Conservation (phyloP, 495 filamentous ascomycete species). For the Penicillium desertorum region DNA sequence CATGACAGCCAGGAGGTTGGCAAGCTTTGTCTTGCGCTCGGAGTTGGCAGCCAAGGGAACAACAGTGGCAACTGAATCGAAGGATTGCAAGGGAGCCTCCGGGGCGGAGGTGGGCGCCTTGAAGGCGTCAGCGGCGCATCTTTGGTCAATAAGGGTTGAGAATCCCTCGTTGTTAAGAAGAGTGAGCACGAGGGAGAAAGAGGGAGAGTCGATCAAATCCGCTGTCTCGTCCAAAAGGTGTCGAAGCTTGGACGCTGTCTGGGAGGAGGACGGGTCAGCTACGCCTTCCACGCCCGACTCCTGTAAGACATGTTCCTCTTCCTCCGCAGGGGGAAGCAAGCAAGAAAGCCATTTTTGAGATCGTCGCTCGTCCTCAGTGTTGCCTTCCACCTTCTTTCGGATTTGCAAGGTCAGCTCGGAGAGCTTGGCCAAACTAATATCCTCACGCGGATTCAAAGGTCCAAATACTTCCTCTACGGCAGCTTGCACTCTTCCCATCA, state of each 20-base stretch:
- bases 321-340: constrained; percentile 72
- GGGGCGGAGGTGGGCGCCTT: constrained; percentile 53
- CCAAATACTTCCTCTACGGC: constrained; percentile 88
- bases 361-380: constrained; percentile 62
- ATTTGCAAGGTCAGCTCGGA: constrained; percentile 75
- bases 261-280: constrained; percentile 39
- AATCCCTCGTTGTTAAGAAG: constrained; percentile 86
- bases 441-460: constrained; percentile 79
- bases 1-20: constrained; percentile 82
- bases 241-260: constrained; percentile 61
- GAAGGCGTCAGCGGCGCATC: constrained; percentile 75
- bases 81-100: constrained; percentile 44
- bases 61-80: constrained; percentile 43
- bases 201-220: constrained; percentile 90
- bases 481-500: constrained; percentile 73
- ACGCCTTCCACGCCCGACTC: constrained; percentile 76
- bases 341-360: constrained; percentile 73
- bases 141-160: constrained; percentile 73
- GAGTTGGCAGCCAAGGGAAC: constrained; percentile 30
- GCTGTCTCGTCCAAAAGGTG: constrained; percentile 94
- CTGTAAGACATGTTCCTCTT: constrained; percentile 77
- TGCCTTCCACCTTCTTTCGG: constrained; percentile 79
- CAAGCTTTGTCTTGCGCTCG: constrained; percentile 70
- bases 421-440: constrained; percentile 74
- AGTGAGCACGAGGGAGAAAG: constrained; percentile 78